Evolutionary conservation across 2,329 filamentous ascomycete species (phyloP), one percentile per base, ranked within the genome.

Genomic region (Penicillium italicum): DNA sequence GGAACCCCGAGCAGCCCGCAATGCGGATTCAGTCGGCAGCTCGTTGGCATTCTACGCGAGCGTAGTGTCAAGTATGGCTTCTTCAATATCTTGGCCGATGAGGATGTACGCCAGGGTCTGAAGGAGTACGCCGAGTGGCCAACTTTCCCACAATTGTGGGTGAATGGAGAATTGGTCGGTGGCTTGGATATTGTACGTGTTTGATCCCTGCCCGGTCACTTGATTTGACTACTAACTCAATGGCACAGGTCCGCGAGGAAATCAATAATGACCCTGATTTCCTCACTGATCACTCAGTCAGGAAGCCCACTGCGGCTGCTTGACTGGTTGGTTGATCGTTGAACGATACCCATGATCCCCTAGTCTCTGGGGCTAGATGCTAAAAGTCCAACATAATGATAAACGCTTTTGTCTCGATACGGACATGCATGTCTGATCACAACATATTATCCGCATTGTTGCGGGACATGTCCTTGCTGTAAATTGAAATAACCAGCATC

Each of bases 121-220:
- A 99, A 99, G 82, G 90, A 94, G 76, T 97, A 86, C 73, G 91
- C 91, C n/a, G 94, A 97, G 60, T 99, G 94, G 94, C 94, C 94
- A 10, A 99, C 94, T 0, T 99, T 91, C 76, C 94, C 94, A 20
- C 94, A 99, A 75, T 78, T 99, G 60, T 99, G 93, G 86, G 85
- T 96, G 12, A 84, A 87, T 57, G 93, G 94, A 14, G 91, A 97
- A 73, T 79, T 99, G 47, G 88, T 97, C 22, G 93, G 94, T 56
- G 94, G 94, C 1, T 77, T 99, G 66, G 94, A 99, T 74, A 99
- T 99, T 76, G 93, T 97, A 79, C 81, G 91, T 81, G 36, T 14
- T 31, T 38, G 33, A 26, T 50, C 40, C 48, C 33, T 44, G 41
- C 33, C 22, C 44, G 22, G 16, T 48, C 6, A n/a, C 26, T 59